Evolutionary conservation across 2,329 filamentous ascomycete genomes (phyloP).

Genomic region (Sporothrix inflata): DNA sequence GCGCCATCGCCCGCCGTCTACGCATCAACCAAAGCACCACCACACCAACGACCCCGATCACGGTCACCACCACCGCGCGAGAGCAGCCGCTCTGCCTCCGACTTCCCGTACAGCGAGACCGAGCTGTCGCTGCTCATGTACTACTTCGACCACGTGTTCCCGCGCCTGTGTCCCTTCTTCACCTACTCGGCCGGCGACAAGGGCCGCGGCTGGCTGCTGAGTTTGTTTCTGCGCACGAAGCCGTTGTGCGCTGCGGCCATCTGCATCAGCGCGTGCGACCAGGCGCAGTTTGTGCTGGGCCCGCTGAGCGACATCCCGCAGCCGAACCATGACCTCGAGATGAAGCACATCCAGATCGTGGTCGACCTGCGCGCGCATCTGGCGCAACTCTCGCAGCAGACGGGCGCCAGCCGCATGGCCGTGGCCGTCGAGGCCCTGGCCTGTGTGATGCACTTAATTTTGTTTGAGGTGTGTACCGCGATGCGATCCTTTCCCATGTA

Average conservation of each 20-base stretch:
- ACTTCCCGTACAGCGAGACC: slow-evolving; percentile 24
- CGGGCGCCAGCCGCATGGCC: slow-evolving; percentile 26
- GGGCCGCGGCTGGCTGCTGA: slow-evolving; percentile 29
- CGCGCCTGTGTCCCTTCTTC: slow-evolving; percentile 26
- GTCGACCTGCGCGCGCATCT: slow-evolving; percentile 26
- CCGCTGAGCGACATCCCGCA: slow-evolving; percentile 26
- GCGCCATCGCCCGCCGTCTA: not conserved
- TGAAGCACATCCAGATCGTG: slow-evolving; percentile 28
- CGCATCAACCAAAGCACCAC: not conserved
- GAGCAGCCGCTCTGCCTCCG: not conserved
- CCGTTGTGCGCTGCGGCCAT: slow-evolving; percentile 25
- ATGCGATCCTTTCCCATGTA: too few species aligned
- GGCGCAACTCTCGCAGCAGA: slow-evolving; percentile 20
- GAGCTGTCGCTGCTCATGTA: slow-evolving; percentile 28
- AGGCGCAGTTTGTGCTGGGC: slow-evolving; percentile 29
- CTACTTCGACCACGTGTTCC: slow-evolving; percentile 31
- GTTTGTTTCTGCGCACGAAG: slow-evolving; percentile 25
- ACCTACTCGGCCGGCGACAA: slow-evolving; percentile 26
- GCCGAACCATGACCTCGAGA: slow-evolving; percentile 29
- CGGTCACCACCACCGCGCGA: not conserved
- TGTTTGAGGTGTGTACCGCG: slow-evolving; percentile 22
- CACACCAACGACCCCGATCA: not conserved
- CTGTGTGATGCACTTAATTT: slow-evolving; percentile 27
- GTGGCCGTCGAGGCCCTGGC: slow-evolving; percentile 26
- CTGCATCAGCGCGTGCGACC: slow-evolving; percentile 28